Evolutionary conservation across 768 basidiomycete species (phyloP), one percentile per base, ranked within the genome.

Genomic region (Russula ochroleuca): DNA sequence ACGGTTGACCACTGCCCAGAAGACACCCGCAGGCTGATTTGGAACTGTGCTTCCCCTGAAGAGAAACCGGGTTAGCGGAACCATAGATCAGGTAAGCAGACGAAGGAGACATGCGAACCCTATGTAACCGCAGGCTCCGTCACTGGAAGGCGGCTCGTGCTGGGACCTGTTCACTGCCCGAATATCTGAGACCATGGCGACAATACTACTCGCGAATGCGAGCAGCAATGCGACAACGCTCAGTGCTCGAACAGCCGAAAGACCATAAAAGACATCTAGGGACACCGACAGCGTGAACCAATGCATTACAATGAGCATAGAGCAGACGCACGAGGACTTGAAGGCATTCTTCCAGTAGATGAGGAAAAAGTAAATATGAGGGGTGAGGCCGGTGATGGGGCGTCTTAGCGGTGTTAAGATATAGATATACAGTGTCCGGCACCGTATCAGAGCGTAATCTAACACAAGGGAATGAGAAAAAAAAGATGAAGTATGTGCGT

Each of bases 1-100:
- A 64, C 91, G 81, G 75, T 92, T 92, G 66, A 95, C 78, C 65
- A 96, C 85, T 5, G 91, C 90, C 90, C 93, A 97, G 76, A 97
- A 96, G 10, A 84, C 83, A 31, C 94, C 94, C 21, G 90, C 94
- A 35, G 90, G 83, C 73, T 96, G 93, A 74, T 92, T 92, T 5
- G 94, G 94, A 5, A 97, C 92, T 2, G 92, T 92, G 73, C 86
- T 90, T 53, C 74, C 70, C 62, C 84, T 88, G 67, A 77, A 83
- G 61, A 61, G 65, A 51, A 61, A 62, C 17, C 31, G 40, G 15
- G 48, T 37, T 43, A 59, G 57, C 21, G 15, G 21, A 31, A 48
- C 23, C 40, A 33, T 45, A 37, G 11, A 45, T 17, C 21, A 41
- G 1, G 13, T 17, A 25, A 31, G 25, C 57, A 19, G 19, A 23